Evolutionary conservation across 2,329 filamentous ascomycete genomes (phyloP).

Genomic region (Penicillium sclerotiorum): DNA sequence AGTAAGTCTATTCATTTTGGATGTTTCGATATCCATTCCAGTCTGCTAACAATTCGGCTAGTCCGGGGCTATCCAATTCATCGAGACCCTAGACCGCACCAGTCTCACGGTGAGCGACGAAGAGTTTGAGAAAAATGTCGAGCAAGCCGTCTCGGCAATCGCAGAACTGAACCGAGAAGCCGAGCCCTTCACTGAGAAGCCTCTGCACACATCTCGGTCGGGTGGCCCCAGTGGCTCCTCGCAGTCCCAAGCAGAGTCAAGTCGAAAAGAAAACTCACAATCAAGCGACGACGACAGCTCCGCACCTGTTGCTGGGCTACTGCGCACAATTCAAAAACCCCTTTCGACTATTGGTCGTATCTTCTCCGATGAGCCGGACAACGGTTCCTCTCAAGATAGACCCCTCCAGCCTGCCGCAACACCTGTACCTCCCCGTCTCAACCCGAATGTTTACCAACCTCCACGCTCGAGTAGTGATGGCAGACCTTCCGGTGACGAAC

Average conservation of each 20-base stretch:
- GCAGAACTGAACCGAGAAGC: constrained; percentile 79
- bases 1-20: constrained; percentile 55
- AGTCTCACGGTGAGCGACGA: constrained; percentile 90
- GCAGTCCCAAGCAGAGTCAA: constrained; percentile 59
- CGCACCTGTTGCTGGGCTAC: constrained; percentile 78
- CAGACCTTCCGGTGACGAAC: constrained; percentile 29
- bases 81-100: constrained; percentile 93
- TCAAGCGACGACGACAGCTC: constrained; percentile 66
- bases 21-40: constrained; percentile 1
- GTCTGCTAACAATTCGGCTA: constrained; percentile 20
- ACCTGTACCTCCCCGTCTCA: constrained; percentile 55
- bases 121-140: constrained; percentile 95
- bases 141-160: constrained; percentile 91
- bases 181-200: constrained; percentile 46
- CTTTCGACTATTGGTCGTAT: constrained; percentile 91
- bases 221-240: constrained; percentile 62
- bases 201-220: constrained; percentile 56
- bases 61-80: constrained; percentile 85
- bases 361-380: constrained; percentile 71
- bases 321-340: constrained; percentile 88
- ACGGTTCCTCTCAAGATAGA: constrained; percentile 33
- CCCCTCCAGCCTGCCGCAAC: constrained; percentile 41
- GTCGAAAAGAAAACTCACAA: constrained; percentile 36
- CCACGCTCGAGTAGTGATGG: constrained; percentile 44
- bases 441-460: constrained; percentile 49